Base-by-base conservation (phyloP, 441 rosid genomes). In the Populus tomentosa region DNA sequence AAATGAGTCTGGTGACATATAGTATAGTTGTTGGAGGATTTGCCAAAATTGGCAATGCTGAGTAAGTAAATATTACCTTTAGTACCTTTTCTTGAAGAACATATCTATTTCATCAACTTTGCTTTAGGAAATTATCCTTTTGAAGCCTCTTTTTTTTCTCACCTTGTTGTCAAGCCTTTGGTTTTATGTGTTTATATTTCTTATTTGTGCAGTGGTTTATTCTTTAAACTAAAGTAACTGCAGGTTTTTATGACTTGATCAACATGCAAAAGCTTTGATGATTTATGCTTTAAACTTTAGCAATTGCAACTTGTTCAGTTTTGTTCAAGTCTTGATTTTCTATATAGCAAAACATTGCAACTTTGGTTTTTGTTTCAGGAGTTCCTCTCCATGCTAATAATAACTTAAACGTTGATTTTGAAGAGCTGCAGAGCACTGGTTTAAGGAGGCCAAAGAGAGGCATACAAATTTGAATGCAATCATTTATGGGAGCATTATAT, bases 341-440 rank as follows among this genome's bases (percentile, higher is more conserved):
- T 6, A 53, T 53, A 53, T 53, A 5, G 6, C 61, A 53, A 53
- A 53, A 53, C n/a, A 53, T 53, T 53, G 61, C 8, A 53, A 53
- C 61, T 53, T 53, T 18, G 8, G n/a, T 53, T 53, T 35, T 53
- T 36, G 30, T 74, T 40, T 62, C 64, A 21, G 67, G 50, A 35
- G 69, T 67, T 68, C 26, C 9, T 59, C 63, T 50, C 6, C 62
- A 56, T 82, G 77, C 89, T 93, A 82, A 93, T 84, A 75, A 70
- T 68, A 53, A 53, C 61, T 50, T 53, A 16, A 53, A 68, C 83
- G 59, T 82, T 84, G 71, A 75, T 28, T 83, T 73, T 85, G 92
- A 91, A 95, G 99, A 88, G 98, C 93, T 92, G 99, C 99, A 89
- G 98, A 90, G 80, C 82, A 78, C 77, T 95, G 97, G 97, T 95